phyloP scores from a whole-genome alignment of 129 eudicot species.

The Escallonia rubra region DNA sequence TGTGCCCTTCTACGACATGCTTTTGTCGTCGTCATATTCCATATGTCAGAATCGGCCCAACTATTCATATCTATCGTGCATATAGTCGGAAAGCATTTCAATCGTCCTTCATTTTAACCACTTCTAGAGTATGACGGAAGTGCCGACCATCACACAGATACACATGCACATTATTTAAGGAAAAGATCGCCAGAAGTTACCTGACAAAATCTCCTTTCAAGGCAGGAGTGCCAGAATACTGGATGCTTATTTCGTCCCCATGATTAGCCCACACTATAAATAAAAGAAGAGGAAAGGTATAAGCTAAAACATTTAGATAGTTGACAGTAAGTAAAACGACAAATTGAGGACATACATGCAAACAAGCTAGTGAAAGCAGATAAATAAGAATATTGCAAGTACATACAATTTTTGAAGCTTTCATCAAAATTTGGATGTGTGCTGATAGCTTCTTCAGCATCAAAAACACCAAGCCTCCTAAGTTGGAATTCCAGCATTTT shows the following conservation, averaged over 20 bases:
- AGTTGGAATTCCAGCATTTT: conserved; percentile 89
- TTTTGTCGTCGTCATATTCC: too few relatives aligned
- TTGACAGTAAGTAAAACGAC: background rate
- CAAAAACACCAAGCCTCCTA: conserved; percentile 84
- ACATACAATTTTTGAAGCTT: conserved; percentile 49
- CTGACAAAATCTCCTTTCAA: conserved; percentile 98
- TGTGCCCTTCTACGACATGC: too few relatives aligned
- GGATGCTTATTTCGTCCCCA: conserved; percentile 95
- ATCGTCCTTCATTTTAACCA: too few relatives aligned
- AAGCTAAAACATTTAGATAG: background rate
- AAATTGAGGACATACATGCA: background rate
- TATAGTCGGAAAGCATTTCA: too few relatives aligned
- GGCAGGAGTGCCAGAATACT: conserved; percentile 98
- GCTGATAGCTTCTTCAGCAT: conserved; percentile 67
- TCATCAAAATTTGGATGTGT: conserved; percentile 73
- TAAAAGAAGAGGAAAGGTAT: background rate
- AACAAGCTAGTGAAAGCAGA: background rate
- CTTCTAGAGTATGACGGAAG: too few relatives aligned
- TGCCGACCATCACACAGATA: background rate
- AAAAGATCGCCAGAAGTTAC: conserved; percentile 29
- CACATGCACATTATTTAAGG: background rate
- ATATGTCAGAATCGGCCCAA: too few relatives aligned
- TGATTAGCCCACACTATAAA: conserved; percentile 92
- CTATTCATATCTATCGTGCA: too few relatives aligned
- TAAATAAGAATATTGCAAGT: conserved; percentile 2